Evolutionary conservation across 2,329 filamentous ascomycete species (phyloP), one percentile per base, ranked within the genome.

Genomic region (Fonsecaea nubica): DNA sequence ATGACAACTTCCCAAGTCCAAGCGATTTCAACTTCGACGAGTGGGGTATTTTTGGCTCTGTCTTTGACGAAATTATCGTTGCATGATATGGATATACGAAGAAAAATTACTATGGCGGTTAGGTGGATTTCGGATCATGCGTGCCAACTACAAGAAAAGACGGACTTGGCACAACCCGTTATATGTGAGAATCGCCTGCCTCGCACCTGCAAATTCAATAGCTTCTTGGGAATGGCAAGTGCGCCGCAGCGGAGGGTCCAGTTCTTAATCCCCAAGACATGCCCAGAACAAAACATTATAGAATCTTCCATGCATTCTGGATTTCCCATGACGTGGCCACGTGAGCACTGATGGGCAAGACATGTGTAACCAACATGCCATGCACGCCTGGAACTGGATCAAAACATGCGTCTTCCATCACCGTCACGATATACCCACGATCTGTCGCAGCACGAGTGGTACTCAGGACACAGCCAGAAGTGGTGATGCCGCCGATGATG

Each of bases 381-480:
- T 75, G 74, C 40, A 74, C 60, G 15, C 63, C 69, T 25, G 72
- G 61, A 7, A 58, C 58, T 15, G 53, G 61, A 54, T 75, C 74
- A 21, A 72, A 72, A 66, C 74, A 75, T 32, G 69, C 74, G 62
- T 75, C 74, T 50, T 63, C 66, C 33, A 74, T 62, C 33, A 75
- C 72, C n/a, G 73, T 72, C 30, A 75, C 73, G 15, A 75, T 73
- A 57, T 69, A 76, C 32, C 72, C 74, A 12, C 38, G 69, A 67
- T 76, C 74, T 15, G 60, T 61, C 10, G 72, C 74, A 30, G 67
- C 66, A 42, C 71, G 58, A 18, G 74, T 67, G 10, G 74, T 75
- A 52, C 72, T 72, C 72, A 76, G 53, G 62, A 74, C 62, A 75
- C 74, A 71, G 21, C 70, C 71, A 45, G 65, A 69, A 25, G 68